Evolutionary conservation across 805 yeast genomes (phyloP).

Genomic region (Candida koratica): DNA sequence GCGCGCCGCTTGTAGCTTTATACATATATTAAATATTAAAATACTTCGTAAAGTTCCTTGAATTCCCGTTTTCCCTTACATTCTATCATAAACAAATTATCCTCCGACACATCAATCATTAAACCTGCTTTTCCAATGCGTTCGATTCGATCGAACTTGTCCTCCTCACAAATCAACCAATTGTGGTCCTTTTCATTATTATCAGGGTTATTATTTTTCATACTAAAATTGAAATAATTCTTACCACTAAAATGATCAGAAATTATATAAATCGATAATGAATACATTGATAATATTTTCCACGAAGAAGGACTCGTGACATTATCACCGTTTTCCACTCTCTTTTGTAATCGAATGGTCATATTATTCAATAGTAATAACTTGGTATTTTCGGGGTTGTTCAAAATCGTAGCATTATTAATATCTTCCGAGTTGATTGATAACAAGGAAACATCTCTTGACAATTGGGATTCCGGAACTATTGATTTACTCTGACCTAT

Average conservation of each 20-base stretch:
- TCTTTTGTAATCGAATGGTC: conserved; percentile 37
- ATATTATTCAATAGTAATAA: conserved; percentile 25
- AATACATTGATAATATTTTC: conserved; percentile 40
- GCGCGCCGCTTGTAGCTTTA: background rate
- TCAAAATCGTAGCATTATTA: conserved; percentile 18
- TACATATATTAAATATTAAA: conserved; percentile 14
- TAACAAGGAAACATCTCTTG: conserved; percentile 18
- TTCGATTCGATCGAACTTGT: conserved; percentile 26
- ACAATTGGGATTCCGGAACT: conserved; percentile 3
- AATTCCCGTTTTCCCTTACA: conserved; percentile 43
- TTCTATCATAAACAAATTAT: conserved; percentile 39
- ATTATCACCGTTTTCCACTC: conserved; percentile 25
- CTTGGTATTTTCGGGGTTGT: conserved; percentile 23
- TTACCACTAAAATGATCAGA: conserved; percentile 23
- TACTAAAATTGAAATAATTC: conserved; percentile 27
- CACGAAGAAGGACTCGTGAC: conserved; percentile 39
- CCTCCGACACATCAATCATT: conserved; percentile 28
- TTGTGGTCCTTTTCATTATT: conserved; percentile 15
- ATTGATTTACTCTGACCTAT: conserved; percentile 2
- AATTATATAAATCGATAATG: conserved; percentile 27
- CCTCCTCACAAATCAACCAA: conserved; percentile 34
- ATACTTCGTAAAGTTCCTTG: conserved; percentile 18
- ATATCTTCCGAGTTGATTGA: conserved; percentile 21
- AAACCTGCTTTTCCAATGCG: conserved; percentile 43
- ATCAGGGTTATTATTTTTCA: conserved; percentile 18